Base-by-base conservation (phyloP, 1,139 yeast genomes). In the Blastobotrys petasosporus region DNA sequence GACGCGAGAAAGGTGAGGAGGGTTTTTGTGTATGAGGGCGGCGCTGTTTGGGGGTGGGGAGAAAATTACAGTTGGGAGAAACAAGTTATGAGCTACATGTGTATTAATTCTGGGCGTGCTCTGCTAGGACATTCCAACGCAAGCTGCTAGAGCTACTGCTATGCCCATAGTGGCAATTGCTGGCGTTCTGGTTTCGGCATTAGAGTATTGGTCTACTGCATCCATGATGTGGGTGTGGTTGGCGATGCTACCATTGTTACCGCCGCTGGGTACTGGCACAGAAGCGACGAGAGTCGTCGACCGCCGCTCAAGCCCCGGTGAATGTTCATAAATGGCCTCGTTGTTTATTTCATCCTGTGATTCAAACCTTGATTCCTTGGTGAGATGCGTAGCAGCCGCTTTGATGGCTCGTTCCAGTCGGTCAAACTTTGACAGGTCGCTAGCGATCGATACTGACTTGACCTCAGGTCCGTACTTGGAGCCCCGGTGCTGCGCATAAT, bases 161-260 rank as follows among this genome's bases (percentile, higher is more conserved):
- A 41, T 36, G 2, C 45, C 48, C 48, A 45, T 41, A 5, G 48
- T 45, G 12, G 48, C 44, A n/a, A 29, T 28, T 11, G 15, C 25
- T n/a, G 44, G 44, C 20, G 20, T 28, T 23, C 16, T 20, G 7
- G 7, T 20, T 7, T 7, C 25, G 7, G 25, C 4, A 7, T 20
- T 20, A 20, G 25, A 20, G 25, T 20, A 7, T 4, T 20, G 25
- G 25, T 20, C 25, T 17, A 36, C 11, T 36, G 28, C 4, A 9
- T 30, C 13, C 32, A 5, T n/a, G n/a, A 12, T 11, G 13, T 4
- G 8, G 13, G n/a, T 12, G 13, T 11, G 5, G 13, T n/a, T 30
- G 13, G n/a, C n/a, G n/a, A n/a, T n/a, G n/a, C n/a, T n/a, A n/a
- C n/a, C n/a, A n/a, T n/a, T n/a, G n/a, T n/a, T n/a, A n/a, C n/a